Base-by-base conservation (phyloP, 495 filamentous ascomycete species). In the Neurospora tetraspora region DNA sequence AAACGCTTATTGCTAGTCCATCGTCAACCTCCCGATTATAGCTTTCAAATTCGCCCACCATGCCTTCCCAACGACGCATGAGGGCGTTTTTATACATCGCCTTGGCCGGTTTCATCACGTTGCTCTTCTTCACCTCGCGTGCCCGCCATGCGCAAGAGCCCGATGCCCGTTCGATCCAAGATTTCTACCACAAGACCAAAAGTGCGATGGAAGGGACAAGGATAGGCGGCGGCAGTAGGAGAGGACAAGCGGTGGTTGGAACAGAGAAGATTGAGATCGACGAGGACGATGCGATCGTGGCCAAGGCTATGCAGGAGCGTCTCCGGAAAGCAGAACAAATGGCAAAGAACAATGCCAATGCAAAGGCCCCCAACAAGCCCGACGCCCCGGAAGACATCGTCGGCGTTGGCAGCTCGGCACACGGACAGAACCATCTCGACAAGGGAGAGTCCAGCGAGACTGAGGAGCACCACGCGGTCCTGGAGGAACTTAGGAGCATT, bases 31-130 rank as follows among this genome's bases (percentile, higher is more conserved):
- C 12, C 14, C 53, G 12, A 14, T 61, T 61, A 20, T 20, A 53
- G 39, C 14, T 11, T 20, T 45, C 23, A 61, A 9, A 61, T 31
- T 70, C 42, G 31, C 71, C 75, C 80, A 84, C 68, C 59, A 94
- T 96, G 93, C 88, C 89, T 76, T 92, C 92, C 1, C 86, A 86
- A 76, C 87, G 93, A 72, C 89, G 92, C 71, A 73, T 92, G 53
- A 89, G 88, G 71, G 80, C 89, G 43, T 78, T 91, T 37, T 83
- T 84, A 69, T 82, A 92, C 78, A 79, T 87, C 39, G 81, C 89
- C 69, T 75, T 93, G 71, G 83, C 86, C 71, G 80, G 85, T 65
- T 77, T 92, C 45, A 81, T 91, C 71, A 81, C 87, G 71, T 82
- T 88, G 27, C 83, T 92, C 61, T 92, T 92, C 80, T 86, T 90